Conservation (phyloP, 345 rosid genomes). For the Geranium brycei region DNA sequence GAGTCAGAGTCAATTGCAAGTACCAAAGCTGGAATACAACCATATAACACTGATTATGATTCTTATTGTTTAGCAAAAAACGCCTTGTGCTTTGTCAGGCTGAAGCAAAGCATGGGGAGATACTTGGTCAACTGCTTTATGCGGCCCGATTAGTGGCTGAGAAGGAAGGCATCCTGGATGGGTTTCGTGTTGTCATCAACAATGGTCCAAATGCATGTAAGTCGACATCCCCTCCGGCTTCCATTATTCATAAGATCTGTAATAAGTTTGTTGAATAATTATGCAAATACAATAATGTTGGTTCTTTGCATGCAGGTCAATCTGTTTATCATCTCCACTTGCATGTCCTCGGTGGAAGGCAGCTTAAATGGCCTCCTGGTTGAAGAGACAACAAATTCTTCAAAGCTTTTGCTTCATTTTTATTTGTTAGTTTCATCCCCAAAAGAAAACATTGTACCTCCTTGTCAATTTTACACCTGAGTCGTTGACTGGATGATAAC, state of each 20-base stretch:
- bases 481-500: no score
- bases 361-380: conserved; percentile 93
- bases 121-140: conserved; percentile 62
- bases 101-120: conserved; percentile 56
- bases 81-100: conserved; percentile 32
- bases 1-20: no score
- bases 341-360: conserved; percentile 78
- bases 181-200: conserved; percentile 91
- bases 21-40: no score
- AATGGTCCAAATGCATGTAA: conserved; percentile 69
- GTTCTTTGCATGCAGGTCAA: conserved; percentile 47
- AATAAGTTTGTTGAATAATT: not conserved
- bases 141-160: conserved; percentile 86
- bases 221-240: conserved; percentile 14
- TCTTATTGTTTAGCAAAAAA: not conserved
- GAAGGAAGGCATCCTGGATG: conserved; percentile 74
- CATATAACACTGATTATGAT: no score
- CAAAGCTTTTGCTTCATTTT: not conserved
- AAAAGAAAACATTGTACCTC: no score
- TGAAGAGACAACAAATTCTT: conserved; percentile 15
- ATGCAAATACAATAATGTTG: not conserved
- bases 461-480: no score
- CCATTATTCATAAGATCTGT: not conserved
- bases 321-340: conserved; percentile 90
- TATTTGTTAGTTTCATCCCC: not conserved